Conservation (phyloP, 257 asterid species). For the Buddleja alternifolia region DNA sequence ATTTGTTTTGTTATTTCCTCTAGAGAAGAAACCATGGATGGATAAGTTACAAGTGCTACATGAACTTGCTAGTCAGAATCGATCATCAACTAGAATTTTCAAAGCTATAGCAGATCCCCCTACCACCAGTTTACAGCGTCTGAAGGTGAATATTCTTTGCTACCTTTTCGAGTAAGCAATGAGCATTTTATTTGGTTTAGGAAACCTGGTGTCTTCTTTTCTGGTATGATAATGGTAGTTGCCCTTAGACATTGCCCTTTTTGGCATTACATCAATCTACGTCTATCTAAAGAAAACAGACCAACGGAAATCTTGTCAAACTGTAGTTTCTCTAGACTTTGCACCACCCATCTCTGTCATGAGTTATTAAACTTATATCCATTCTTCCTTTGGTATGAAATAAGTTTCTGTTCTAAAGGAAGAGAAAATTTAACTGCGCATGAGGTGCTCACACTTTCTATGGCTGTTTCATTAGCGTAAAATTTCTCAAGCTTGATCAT, state of each 20-base stretch:
- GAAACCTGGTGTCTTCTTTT: neutral
- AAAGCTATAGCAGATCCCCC: conserved; percentile 98
- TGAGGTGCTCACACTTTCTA: neutral
- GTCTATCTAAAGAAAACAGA: neutral
- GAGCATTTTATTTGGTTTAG: neutral
- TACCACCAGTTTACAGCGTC: conserved; percentile 94
- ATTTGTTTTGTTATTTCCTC: neutral
- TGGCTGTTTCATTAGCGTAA: neutral
- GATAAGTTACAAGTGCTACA: conserved; percentile 80
- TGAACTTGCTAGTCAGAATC: conserved; percentile 64
- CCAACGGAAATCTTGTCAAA: neutral
- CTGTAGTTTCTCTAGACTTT: neutral
- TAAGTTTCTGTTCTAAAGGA: neutral
- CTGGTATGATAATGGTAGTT: conserved; percentile 9
- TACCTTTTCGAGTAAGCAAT: conserved; percentile 18
- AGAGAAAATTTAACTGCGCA: neutral
- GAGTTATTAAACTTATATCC: neutral
- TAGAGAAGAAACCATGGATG: conserved; percentile 96
- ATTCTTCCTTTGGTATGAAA: neutral
- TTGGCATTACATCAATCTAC: neutral
- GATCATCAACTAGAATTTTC: conserved; percentile 70
- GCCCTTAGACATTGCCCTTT: conserved; percentile 7
- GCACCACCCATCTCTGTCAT: neutral
- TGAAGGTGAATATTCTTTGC: conserved; percentile 58
- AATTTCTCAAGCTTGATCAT: conserved; percentile 3